These are phyloP conservation scores for Penicillium polonicum DNA, from an alignment of 2,329 filamentous ascomycete species.

Conservation along the genomic window DNA sequence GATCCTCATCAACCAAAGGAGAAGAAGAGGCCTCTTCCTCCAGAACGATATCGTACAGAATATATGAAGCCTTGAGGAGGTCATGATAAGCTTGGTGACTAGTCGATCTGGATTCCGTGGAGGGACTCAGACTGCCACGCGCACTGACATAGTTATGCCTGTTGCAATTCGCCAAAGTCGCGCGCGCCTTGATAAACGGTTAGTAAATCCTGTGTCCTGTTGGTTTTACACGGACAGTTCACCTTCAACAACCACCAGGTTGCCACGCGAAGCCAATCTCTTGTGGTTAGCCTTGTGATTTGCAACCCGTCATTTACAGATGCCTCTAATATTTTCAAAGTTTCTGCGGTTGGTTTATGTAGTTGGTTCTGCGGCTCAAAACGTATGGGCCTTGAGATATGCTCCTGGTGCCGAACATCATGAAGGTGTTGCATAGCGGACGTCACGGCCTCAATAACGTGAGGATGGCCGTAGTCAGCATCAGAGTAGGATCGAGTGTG, in stretches of 20 bases:
- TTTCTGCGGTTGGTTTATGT: slow-evolving; percentile 26
- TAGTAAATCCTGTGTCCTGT: not conserved
- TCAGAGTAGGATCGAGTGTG: slow-evolving; percentile 2
- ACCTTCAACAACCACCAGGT: slow-evolving; percentile 33
- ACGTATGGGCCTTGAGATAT: slow-evolving; percentile 27
- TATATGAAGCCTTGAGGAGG: slow-evolving; percentile 34
- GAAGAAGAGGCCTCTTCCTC: slow-evolving; percentile 20
- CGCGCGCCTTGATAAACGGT: slow-evolving; percentile 21
- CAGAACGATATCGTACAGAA: slow-evolving; percentile 34
- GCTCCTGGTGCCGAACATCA: slow-evolving; percentile 26
- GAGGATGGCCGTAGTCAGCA: slow-evolving; percentile 3
- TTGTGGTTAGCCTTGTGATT: slow-evolving; percentile 23
- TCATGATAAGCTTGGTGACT: slow-evolving; percentile 34
- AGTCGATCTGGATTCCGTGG: slow-evolving; percentile 20
- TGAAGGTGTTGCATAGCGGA: slow-evolving; percentile 30
- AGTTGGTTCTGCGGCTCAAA: slow-evolving; percentile 28
- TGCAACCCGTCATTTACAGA: slow-evolving; percentile 24
- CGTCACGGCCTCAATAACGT: slow-evolving; percentile 22
- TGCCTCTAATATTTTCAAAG: slow-evolving; percentile 20
- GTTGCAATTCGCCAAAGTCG: slow-evolving; percentile 25
- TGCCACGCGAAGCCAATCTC: slow-evolving; percentile 33
- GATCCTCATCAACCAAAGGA: slow-evolving; percentile 30
- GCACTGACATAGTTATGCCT: slow-evolving; percentile 19
- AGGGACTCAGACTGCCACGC: slow-evolving; percentile 26
- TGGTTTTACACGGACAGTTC: not conserved